A percentile compares a stretch with the other conserved stretches of the same genome.
These are phyloP conservation scores for Noccaea caerulescens DNA, from an alignment of 345 rosid species.

Conservation along the genomic window DNA sequence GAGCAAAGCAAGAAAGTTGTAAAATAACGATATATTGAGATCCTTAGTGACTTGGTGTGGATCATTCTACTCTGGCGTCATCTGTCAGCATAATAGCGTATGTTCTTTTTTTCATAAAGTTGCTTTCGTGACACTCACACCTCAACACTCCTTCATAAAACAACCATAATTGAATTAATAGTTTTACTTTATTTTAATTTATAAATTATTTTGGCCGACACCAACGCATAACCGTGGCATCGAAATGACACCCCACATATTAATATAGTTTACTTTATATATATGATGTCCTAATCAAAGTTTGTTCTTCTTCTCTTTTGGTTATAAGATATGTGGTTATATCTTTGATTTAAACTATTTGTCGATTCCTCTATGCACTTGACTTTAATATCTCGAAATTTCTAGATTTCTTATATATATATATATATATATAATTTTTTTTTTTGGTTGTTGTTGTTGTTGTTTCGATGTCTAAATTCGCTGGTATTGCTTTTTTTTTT, in stretches of 20 bases:
- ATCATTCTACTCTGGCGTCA: conserved; percentile 36
- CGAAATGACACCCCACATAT: conserved; percentile 24
- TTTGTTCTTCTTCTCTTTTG: not conserved
- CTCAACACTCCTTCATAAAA: conserved; percentile 2
- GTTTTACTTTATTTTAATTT: not conserved
- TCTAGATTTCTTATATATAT: not conserved
- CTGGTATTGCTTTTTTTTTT: not conserved
- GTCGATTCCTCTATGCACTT: conserved; percentile 4
- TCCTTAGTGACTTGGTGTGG: not conserved
- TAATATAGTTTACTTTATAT: conserved; percentile 18
- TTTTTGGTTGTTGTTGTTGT: too few species aligned
- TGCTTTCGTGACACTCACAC: conserved; percentile 25
- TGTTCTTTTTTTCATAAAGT: conserved; percentile 41
- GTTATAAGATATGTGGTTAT: conserved; percentile 6
- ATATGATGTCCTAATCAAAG: conserved; percentile 36
- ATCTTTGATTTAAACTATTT: not conserved
- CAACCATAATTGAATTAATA: conserved; percentile 12
- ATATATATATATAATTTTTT: too few species aligned
- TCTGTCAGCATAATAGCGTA: conserved; percentile 39
- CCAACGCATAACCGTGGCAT: conserved; percentile 41
- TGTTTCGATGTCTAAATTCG: not conserved
- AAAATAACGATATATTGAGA: conserved; percentile 11
- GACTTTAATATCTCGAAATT: conserved; percentile 7
- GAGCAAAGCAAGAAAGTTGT: conserved; percentile 34
- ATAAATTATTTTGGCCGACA: conserved; percentile 40